Base-by-base conservation (phyloP, 805 yeast genomes). In the Saccharomyces eubayanus region DNA sequence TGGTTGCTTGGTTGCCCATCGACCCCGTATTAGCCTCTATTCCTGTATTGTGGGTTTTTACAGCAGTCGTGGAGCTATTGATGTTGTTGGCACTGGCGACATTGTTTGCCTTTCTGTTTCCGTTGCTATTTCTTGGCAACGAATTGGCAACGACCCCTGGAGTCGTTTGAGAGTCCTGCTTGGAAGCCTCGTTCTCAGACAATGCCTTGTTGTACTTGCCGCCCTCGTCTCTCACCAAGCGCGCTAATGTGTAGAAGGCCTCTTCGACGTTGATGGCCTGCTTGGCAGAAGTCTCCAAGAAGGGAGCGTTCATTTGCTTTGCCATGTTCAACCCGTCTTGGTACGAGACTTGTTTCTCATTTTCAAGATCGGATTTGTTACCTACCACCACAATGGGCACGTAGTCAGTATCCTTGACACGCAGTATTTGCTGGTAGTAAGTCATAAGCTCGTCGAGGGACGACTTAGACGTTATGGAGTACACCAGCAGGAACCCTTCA, bases 281-380 rank as follows among this genome's bases (percentile, higher is more conserved):
- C 70, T 91, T 92, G 28, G 97, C 97, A 46, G 90, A 82, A 1
- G 97, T 87, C 72, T 92, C 98, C 62, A 89, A 77, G 68, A 90
- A 92, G 59, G 84, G 81, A 58, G 87, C 81, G 56, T 77, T 75
- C 68, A 86, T 80, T 55, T 77, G 75, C 57, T 75, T 77, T 41
- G 91, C 89, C 57, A 86, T 74, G 53, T 72, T 72, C 50, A 71
- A 62, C 28, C 87, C 89, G 63, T 83, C 87, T 59, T 80, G 85
- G 60, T 70, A 77, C 45, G 83, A 75, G 6, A 86, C 91, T 64
- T 84, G 87, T 66, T 96, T 77, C 61, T 82, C 84, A 49, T 77
- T 78, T 59, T 84, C 89, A 60, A 85, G 72, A 70, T 88, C 96
- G 53, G 81, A 76, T 67, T 85, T 85, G 69, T 84, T 83, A 12